Conservation (phyloP, 176 grass and related monocot genomes). For the Ensete ventricosum region DNA sequence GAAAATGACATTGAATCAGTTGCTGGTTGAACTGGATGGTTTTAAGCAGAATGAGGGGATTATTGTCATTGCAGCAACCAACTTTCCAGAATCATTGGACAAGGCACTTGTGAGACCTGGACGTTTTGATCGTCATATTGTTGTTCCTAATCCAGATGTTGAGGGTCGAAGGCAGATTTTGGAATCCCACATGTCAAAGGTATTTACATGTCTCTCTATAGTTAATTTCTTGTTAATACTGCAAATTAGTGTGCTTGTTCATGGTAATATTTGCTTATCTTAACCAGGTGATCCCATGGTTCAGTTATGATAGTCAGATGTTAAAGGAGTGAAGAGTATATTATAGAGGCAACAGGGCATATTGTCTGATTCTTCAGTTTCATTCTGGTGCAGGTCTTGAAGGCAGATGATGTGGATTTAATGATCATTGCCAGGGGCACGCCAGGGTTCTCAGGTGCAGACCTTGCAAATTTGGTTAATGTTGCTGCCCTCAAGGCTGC, state of each 20-base stretch:
- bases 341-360: not conserved
- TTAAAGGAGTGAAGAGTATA: not conserved
- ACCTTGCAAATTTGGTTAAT: slow-evolving; percentile 94
- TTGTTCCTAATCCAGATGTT: slow-evolving; percentile 94
- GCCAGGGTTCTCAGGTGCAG: slow-evolving; percentile 89
- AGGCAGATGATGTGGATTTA: slow-evolving; percentile 79
- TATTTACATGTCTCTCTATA: slow-evolving; percentile 7
- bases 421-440: slow-evolving; percentile 90
- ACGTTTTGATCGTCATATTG: slow-evolving; percentile 79
- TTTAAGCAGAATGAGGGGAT: slow-evolving; percentile 98
- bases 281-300: no score
- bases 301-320: not conserved
- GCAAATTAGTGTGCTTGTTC: not conserved
- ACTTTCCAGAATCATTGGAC: slow-evolving; percentile 84
- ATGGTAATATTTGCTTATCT: no score
- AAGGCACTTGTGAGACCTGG: slow-evolving; percentile 93
- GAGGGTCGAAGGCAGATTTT: slow-evolving; percentile 82
- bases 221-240: slow-evolving; percentile 4
- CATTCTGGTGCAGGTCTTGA: slow-evolving; percentile 49
- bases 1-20: slow-evolving; percentile 96
- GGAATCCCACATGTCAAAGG: slow-evolving; percentile 90
- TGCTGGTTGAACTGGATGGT: slow-evolving; percentile 92
- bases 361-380: slow-evolving; percentile 2
- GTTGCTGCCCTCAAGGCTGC: slow-evolving; percentile 88
- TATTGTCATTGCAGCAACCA: slow-evolving; percentile 89